Base-by-base conservation (phyloP, 179 eudicot genomes). In the Beta macrorhiza region DNA sequence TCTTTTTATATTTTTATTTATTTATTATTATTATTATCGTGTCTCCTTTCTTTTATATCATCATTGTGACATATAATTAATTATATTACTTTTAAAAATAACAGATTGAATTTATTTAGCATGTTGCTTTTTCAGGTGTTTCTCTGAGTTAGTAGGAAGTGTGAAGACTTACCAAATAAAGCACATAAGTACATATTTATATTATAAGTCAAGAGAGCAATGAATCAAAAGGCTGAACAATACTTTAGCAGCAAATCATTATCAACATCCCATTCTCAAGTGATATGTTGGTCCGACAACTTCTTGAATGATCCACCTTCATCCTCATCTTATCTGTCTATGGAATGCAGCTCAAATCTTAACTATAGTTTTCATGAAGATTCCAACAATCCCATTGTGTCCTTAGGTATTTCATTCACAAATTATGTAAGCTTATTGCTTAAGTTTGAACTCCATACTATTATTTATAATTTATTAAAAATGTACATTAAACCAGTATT, bases 201-300 rank as follows among this genome's bases (percentile, higher is more conserved):
- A 37, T 5, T 58, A 58, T 5, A 65, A 65, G 19, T 29, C 14
- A 65, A 13, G 17, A 65, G 32, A 47, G 70, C 70, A 25, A 81
- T 81, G 83, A 81, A 81, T 75, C 74, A 75, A 75, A 81, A 70
- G 67, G 32, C 7, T 72, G 58, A 79, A 37, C 77, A 65, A 65
- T 15, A 72, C 9, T 80, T 62, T 80, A 78, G 52, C 0, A 61
- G n/a, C 78, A 80, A 80, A 73, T 52, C 83, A 64, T 63, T 74
- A 80, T 19, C 63, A 12, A 67, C 72, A 45, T 17, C 83, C 6
- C 73, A 74, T 1, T 52, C 75, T 72, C 59, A 55, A 74, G 58
- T 75, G 17, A 14, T 81, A 12, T 67, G 51, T 67, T 81, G 83
- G 83, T 22, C 79, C 0, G 83, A 75, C 45, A 81, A 49, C 22